Base-by-base conservation (phyloP, 2,329 filamentous ascomycete genomes). In the Trichoderma sp. region DNA sequence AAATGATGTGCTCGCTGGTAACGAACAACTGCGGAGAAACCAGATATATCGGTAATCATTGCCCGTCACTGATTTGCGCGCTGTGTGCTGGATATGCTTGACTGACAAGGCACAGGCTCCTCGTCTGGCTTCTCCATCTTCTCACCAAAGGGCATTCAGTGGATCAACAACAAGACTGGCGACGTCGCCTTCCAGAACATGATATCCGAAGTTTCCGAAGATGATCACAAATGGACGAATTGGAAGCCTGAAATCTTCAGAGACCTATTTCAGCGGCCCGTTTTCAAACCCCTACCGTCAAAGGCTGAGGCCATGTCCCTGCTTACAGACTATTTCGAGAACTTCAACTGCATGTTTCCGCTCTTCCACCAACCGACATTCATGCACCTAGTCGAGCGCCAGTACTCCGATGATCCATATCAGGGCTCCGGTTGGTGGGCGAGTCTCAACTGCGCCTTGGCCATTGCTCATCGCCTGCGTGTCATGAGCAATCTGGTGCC, bases 81-180 rank as follows among this genome's bases (percentile, higher is more conserved):
- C 28, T 19, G 21, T 7, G 30, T 41, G 26, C 19, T 24, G 57
- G 28, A 15, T 10, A 48, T 34, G 19, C 26, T 24, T 7, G 24
- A 7, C 66, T 74, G 55, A 71, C 48, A 9, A 19, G n/a, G n/a
- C 28, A 12, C 58, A 95, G 92, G 94, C 28, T 97, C 93, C 0
- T 98, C 94, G 0, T 99, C 95, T 2, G 95, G 95, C 3, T 98
- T 98, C 78, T 98, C 94, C 63, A 99, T 99, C 71, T 98, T 99
- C 80, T 98, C 94, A 0, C 95, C 94, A 15, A 97, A 97, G 76
- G 95, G 95, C 51, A 96, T 99, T 62, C 90, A 97, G 76, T 99
- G 95, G 95, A 94, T 99, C 61, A 98, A 97, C 72, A 89, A 95
- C 70, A 97, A 96, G 81, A 98, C 93, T 2, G 95, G 95, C n/a